Conservation (phyloP, 306 rosid genomes). For the Trifolium fragiferum region DNA sequence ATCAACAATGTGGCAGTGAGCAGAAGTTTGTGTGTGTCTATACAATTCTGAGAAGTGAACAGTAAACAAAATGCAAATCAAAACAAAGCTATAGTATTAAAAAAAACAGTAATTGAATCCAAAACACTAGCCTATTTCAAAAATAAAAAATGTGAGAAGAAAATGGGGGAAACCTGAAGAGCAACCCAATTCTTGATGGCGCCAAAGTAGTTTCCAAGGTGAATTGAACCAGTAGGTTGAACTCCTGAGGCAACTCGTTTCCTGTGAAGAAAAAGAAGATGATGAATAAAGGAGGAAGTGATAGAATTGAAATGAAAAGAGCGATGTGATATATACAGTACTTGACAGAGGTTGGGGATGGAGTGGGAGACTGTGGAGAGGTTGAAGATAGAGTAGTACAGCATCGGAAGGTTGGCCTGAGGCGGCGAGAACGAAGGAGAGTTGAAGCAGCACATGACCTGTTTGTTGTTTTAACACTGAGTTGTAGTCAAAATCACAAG, state of each 20-base stretch:
- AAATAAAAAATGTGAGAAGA: neutral
- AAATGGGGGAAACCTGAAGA: conserved; percentile 65
- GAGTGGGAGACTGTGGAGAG: conserved; percentile 39
- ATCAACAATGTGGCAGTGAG: neutral
- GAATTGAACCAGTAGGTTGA: conserved; percentile 95
- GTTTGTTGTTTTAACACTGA: conserved; percentile 28
- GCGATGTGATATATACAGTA: conserved; percentile 24
- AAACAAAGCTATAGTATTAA: too few relatives aligned
- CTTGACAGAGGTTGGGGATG: conserved; percentile 60
- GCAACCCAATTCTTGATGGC: conserved; percentile 94
- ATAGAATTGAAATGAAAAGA: neutral
- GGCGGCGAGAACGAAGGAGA: conserved; percentile 46
- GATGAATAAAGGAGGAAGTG: neutral
- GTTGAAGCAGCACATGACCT: conserved; percentile 53
- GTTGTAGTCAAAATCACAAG: conserved; percentile 2
- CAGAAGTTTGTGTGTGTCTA: too few relatives aligned
- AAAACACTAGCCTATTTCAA: neutral
- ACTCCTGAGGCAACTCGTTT: conserved; percentile 94
- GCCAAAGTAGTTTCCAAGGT: conserved; percentile 94
- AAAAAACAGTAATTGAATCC: too few relatives aligned
- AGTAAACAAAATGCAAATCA: neutral
- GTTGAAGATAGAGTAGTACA: conserved; percentile 52
- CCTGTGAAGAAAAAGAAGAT: conserved; percentile 43
- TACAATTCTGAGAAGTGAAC: neutral
- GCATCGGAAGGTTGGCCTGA: conserved; percentile 50